A percentile compares a stretch with the other conserved stretches of the same genome.
Conservation (phyloP, 2,329 filamentous ascomycete genomes). For the Aspergillus sp. region DNA sequence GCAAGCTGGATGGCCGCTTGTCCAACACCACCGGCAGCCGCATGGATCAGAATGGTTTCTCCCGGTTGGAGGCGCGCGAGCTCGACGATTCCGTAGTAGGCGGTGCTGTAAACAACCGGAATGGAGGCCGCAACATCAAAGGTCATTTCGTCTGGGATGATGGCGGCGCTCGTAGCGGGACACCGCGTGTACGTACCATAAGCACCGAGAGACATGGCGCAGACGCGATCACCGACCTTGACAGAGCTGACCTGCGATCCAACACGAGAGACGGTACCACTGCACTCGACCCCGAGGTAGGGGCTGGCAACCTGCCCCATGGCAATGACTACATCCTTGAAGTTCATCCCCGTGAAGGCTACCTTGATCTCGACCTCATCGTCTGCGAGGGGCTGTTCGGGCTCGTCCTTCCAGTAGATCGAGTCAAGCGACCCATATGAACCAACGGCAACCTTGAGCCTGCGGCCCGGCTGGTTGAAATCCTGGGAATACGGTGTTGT, state of each 20-base stretch:
- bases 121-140: background rate
- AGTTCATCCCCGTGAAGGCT: background rate
- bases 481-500: background rate
- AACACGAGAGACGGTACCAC: conserved; percentile 20
- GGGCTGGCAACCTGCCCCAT: conserved; percentile 13
- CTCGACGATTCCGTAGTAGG: conserved; percentile 13
- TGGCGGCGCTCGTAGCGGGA: background rate
- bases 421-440: background rate
- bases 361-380: conserved; percentile 1
- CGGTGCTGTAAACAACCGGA: conserved; percentile 14
- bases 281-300: conserved; percentile 17
- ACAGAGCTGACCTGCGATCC: conserved; percentile 19
- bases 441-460: background rate
- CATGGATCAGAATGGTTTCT: conserved; percentile 26
- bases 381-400: background rate
- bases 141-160: background rate
- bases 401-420: background rate
- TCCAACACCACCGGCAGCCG: conserved; percentile 28
- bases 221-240: conserved; percentile 31
- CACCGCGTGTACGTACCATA: conserved; percentile 25
- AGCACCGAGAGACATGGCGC: conserved; percentile 24
- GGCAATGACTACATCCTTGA: conserved; percentile 4
- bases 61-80: conserved; percentile 18
- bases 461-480: background rate
- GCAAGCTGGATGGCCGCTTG: conserved; percentile 28